Percentiles rank a stretch among this genome's conserved stretches.
These are phyloP conservation scores for Arthrobotrys entomopaga DNA, from an alignment of 2,329 filamentous ascomycete species.

Conservation along the genomic window DNA sequence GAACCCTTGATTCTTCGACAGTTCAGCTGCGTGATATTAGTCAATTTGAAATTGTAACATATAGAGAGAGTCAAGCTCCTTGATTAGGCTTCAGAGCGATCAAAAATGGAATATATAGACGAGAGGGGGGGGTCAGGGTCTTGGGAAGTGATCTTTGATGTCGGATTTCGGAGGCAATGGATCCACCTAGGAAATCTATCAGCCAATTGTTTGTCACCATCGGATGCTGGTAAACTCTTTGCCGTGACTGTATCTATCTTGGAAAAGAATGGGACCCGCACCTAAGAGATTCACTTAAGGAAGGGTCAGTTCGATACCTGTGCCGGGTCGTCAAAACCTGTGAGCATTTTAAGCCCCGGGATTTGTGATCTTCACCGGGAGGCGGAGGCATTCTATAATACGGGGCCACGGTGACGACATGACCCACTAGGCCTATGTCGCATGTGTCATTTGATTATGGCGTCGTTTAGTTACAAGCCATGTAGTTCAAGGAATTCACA, in stretches of 20 bases:
- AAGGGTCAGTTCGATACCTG: conserved; percentile 11
- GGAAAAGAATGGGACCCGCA: neutral
- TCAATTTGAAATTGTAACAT: conserved; percentile 43
- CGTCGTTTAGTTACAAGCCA: too few relatives aligned
- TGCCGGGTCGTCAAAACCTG: conserved; percentile 13
- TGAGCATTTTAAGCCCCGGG: conserved; percentile 1
- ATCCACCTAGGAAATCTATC: conserved; percentile 39
- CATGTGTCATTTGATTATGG: too few relatives aligned
- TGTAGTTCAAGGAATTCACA: too few relatives aligned
- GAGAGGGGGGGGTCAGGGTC: conserved; percentile 36
- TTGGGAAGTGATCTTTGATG: conserved; percentile 33
- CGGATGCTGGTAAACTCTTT: conserved; percentile 37
- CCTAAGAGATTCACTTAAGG: neutral
- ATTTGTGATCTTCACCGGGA: neutral
- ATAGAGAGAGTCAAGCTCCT: conserved; percentile 3
- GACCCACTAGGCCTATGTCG: too few relatives aligned
- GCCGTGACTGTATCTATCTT: conserved; percentile 20
- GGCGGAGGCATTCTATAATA: neutral
- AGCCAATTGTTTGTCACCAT: conserved; percentile 36
- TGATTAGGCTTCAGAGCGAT: conserved; percentile 17
- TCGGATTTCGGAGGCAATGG: conserved; percentile 13
- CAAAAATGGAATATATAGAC: conserved; percentile 52
- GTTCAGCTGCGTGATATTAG: conserved; percentile 48
- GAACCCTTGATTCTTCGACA: conserved; percentile 32
- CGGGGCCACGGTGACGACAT: too few relatives aligned